Evolutionary conservation across 345 rosid species (phyloP), one percentile per base, ranked within the genome.

Genomic region (Salix koriyanagi): DNA sequence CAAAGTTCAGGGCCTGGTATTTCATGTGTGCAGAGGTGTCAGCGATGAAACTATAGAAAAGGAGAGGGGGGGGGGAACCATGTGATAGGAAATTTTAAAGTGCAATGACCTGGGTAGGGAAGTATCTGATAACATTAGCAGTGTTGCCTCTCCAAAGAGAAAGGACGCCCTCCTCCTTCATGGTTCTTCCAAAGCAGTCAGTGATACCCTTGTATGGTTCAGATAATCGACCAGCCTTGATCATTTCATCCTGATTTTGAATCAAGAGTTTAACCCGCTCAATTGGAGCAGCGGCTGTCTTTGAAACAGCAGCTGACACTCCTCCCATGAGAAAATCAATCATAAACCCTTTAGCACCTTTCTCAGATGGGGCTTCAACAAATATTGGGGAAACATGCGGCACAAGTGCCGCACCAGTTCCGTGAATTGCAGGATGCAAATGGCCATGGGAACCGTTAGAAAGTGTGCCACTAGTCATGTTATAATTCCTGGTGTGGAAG

Each of bases 211-310:
- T 77, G 71, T 81, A 81, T 21, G 84, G 81, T 41, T 77, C 52
- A 61, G 78, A 77, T 12, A 81, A 62, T 25, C 83, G 73, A 21
- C 84, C 81, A 42, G 77, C 68, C 76, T 81, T 81, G 50, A 81
- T 74, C 84, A 81, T 81, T 58, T 77, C 84, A 54, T 77, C 84
- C 70, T 81, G 84, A 65, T 81, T 81, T 72, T 77, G 84, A 64
- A 81, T 81, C 76, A 81, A 54, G 28, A 81, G 80, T 68, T 76
- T 81, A 69, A 81, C 84, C 15, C 78, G 78, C 74, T 81, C 84
- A 56, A 81, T 77, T 21, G 81, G 81, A 54, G 80, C 84, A 48
- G 84, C 79, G 4, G 79, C 84, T 23, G 77, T 76, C 78, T 77
- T 81, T 42, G 84, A 81, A 46, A 81, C 79, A 32, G 84, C 79